A percentile compares a stretch with the other conserved stretches of the same genome.
Evolutionary conservation across 2,329 filamentous ascomycete genomes (phyloP).

Genomic region (Tolypocladium nubicola): DNA sequence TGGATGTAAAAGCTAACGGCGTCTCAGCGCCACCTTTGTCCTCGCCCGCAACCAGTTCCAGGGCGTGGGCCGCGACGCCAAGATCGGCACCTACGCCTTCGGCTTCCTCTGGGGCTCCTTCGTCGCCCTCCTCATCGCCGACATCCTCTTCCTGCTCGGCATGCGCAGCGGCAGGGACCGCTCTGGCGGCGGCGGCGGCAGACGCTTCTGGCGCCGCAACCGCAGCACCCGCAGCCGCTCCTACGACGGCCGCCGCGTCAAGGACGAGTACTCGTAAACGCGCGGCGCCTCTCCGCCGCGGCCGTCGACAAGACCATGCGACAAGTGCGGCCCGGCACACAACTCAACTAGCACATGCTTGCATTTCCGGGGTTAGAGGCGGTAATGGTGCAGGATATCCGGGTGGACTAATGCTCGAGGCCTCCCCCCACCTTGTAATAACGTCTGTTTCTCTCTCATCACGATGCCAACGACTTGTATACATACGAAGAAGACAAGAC

Average conservation of each 20-base stretch:
- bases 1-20: background rate
- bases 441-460: background rate
- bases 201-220: constrained; percentile 17
- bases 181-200: constrained; percentile 11
- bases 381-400: background rate
- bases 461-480: background rate
- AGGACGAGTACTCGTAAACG: constrained; percentile 55
- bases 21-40: constrained; percentile 47
- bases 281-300: background rate
- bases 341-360: background rate
- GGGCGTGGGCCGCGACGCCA: constrained; percentile 41
- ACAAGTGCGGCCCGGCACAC: background rate
- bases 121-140: constrained; percentile 54
- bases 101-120: constrained; percentile 69
- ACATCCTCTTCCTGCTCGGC: constrained; percentile 56
- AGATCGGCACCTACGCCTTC: constrained; percentile 57
- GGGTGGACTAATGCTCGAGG: background rate
- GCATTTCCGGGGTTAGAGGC: background rate
- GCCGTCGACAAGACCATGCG: background rate
- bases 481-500: background rate
- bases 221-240: constrained; percentile 27
- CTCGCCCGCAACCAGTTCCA: constrained; percentile 58
- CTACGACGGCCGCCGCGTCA: constrained; percentile 45
- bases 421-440: background rate
- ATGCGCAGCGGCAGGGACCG: constrained; percentile 37